Evolutionary conservation across 305 asterid genomes (phyloP).

Genomic region (Fraxinus sp.): DNA sequence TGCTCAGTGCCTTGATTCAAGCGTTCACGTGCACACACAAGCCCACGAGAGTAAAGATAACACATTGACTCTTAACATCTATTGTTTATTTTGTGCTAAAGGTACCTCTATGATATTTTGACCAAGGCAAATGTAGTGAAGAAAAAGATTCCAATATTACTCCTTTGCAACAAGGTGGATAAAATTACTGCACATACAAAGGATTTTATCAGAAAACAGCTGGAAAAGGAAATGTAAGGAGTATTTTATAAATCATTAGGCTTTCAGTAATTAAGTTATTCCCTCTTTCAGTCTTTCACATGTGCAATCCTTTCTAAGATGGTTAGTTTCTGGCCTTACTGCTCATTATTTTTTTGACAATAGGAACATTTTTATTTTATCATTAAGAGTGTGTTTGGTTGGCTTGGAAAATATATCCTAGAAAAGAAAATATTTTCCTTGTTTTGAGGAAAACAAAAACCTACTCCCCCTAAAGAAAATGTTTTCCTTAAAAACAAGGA

Average conservation of each 20-base stretch:
- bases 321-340: neutral
- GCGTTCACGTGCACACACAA: neutral
- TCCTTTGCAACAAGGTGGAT: slow-evolving; percentile 93
- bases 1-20: neutral
- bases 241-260: slow-evolving; percentile 10
- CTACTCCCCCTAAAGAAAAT: too few species aligned
- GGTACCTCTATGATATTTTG: slow-evolving; percentile 84
- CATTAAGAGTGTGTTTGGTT: neutral
- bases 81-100: slow-evolving; percentile 24
- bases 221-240: slow-evolving; percentile 86
- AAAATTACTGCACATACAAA: slow-evolving; percentile 85
- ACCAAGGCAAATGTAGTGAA: slow-evolving; percentile 70
- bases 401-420: too few species aligned
- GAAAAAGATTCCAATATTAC: slow-evolving; percentile 62
- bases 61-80: neutral
- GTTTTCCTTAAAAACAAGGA: too few species aligned
- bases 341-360: neutral
- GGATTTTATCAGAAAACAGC: slow-evolving; percentile 79
- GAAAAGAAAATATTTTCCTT: too few species aligned
- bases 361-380: neutral
- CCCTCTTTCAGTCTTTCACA: slow-evolving; percentile 14
- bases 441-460: too few species aligned
- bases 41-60: neutral
- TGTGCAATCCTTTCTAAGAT: neutral
- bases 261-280: neutral